phyloP scores from a whole-genome alignment of 2,329 filamentous ascomycete genomes.

The Sporothrix inflata region DNA sequence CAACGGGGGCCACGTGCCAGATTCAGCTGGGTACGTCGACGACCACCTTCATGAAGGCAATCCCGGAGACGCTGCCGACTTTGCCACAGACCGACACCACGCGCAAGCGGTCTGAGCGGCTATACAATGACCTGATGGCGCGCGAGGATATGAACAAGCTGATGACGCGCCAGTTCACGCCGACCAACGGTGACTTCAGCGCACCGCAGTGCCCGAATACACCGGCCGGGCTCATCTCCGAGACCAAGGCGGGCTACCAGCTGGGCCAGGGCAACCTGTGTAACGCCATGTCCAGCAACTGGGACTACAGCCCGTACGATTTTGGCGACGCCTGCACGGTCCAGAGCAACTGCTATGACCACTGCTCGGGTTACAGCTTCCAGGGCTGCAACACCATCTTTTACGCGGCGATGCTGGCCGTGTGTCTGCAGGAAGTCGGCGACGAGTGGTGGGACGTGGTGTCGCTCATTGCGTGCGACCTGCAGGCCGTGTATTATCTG shows the following conservation, averaged over 20 bases:
- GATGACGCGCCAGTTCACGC: conserved; percentile 14
- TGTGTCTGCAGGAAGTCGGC: conserved; percentile 22
- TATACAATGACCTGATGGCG: conserved; percentile 22
- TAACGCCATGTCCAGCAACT: conserved; percentile 27
- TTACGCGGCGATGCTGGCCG: conserved; percentile 23
- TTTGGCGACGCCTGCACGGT: conserved; percentile 26
- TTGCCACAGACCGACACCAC: conserved; percentile 11
- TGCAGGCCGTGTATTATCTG: conserved; percentile 25
- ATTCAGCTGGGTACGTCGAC: conserved; percentile 5
- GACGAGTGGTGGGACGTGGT: conserved; percentile 29
- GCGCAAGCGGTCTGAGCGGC: conserved; percentile 14
- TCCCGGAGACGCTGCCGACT: conserved; percentile 25
- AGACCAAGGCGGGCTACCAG: conserved; percentile 20
- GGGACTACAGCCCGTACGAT: conserved; percentile 26
- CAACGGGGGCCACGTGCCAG: neutral
- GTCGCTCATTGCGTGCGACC: conserved; percentile 22
- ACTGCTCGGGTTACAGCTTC: conserved; percentile 26
- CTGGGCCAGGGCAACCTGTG: conserved; percentile 27
- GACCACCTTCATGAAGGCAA: conserved; percentile 12
- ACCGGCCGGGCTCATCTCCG: conserved; percentile 10
- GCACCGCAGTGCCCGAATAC: conserved; percentile 20
- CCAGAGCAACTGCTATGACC: conserved; percentile 27
- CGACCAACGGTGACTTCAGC: conserved; percentile 27
- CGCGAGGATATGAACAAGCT: conserved; percentile 2
- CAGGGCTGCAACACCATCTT: conserved; percentile 28